These are phyloP conservation scores for Platanthera zijinensis DNA, from an alignment of 106 monocot species.

Conservation along the genomic window DNA sequence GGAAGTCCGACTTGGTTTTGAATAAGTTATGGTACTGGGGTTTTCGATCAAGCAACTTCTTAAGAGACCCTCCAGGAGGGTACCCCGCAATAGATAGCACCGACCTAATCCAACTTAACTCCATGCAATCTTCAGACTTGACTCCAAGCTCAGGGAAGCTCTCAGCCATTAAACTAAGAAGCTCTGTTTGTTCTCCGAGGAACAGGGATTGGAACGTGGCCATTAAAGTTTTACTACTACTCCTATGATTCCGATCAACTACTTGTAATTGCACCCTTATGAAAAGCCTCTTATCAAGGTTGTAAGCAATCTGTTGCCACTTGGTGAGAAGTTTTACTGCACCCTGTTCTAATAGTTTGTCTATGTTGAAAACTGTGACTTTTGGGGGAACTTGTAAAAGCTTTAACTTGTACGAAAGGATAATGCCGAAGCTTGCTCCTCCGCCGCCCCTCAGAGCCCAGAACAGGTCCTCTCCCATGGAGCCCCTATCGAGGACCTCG, in stretches of 20 bases:
- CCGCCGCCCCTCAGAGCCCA: slow-evolving; percentile 8
- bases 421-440: slow-evolving; percentile 22
- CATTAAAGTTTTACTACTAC: too few relatives aligned
- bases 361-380: slow-evolving; percentile 19
- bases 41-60: too few relatives aligned
- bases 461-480: background rate
- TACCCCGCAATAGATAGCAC: too few relatives aligned
- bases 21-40: slow-evolving; percentile 5
- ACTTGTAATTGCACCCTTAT: slow-evolving; percentile 6
- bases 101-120: too few relatives aligned
- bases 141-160: too few relatives aligned
- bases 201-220: too few relatives aligned
- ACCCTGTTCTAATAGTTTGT: background rate
- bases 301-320: slow-evolving; percentile 20
- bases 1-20: slow-evolving; percentile 18
- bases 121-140: too few relatives aligned
- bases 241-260: too few relatives aligned
- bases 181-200: too few relatives aligned
- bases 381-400: slow-evolving; percentile 15
- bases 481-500: slow-evolving; percentile 11
- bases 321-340: background rate
- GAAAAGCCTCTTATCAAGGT: slow-evolving; percentile 11
- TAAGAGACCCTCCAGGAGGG: too few relatives aligned
- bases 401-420: slow-evolving; percentile 17
- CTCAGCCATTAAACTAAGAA: too few relatives aligned